Percentiles rank a stretch among this genome's conserved stretches.
Conservation (phyloP, 2,329 filamentous ascomycete species). For the Amphichorda felina region DNA sequence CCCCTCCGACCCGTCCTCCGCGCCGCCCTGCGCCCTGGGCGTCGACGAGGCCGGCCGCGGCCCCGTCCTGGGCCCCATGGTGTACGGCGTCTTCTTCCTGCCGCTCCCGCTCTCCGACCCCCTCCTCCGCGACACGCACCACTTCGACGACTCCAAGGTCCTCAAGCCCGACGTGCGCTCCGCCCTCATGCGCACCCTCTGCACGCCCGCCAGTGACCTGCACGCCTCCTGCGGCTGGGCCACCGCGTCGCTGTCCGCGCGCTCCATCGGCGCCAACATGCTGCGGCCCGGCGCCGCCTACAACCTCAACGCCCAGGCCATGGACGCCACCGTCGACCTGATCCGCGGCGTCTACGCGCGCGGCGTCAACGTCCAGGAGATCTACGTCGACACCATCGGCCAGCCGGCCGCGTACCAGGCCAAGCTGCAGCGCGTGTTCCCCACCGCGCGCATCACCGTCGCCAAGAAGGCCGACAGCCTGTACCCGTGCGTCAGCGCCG, state of each 20-base stretch:
- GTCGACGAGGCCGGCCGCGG: slow-evolving; percentile 92
- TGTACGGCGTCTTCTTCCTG: slow-evolving; percentile 62
- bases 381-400: slow-evolving; percentile 93
- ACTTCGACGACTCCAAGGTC: slow-evolving; percentile 93
- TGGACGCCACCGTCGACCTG: slow-evolving; percentile 79
- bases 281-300: slow-evolving; percentile 50
- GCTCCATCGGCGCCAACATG: slow-evolving; percentile 73
- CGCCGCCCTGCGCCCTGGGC: slow-evolving; percentile 57
- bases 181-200: slow-evolving; percentile 56
- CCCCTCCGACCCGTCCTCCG: slow-evolving; percentile 17
- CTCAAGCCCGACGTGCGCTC: slow-evolving; percentile 72
- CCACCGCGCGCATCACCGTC: slow-evolving; percentile 61
- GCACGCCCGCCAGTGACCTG: slow-evolving; percentile 44
- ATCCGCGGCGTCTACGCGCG: slow-evolving; percentile 65
- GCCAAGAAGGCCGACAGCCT: slow-evolving; percentile 88
- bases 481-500: slow-evolving; percentile 86
- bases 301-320: slow-evolving; percentile 92
- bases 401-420: slow-evolving; percentile 73
- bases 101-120: slow-evolving; percentile 60
- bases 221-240: slow-evolving; percentile 65
- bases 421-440: slow-evolving; percentile 75
- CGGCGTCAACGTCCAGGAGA: slow-evolving; percentile 74
- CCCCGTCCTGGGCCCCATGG: slow-evolving; percentile 78
- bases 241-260: slow-evolving; percentile 66
- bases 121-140: slow-evolving; percentile 66